These are phyloP conservation scores for Tremella fuciformis DNA, from an alignment of 768 basidiomycete genomes.

Conservation along the genomic window DNA sequence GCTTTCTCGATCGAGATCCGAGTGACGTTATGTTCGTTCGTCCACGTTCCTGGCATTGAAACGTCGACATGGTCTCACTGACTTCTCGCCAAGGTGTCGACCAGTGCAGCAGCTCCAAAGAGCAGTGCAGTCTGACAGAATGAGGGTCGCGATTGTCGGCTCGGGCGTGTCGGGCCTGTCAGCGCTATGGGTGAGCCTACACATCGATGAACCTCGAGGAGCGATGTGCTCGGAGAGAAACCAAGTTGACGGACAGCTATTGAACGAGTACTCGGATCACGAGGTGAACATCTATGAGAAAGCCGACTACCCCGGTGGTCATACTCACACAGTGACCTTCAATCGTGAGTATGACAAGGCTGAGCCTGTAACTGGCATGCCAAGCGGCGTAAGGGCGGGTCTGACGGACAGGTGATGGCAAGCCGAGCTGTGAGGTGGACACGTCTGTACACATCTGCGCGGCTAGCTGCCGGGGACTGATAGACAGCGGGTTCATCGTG, in stretches of 20 bases:
- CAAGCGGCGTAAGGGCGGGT: constrained; percentile 1
- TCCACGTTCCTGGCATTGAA: too few species aligned
- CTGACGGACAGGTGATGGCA: constrained; percentile 30
- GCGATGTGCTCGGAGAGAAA: not conserved
- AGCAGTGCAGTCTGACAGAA: too few species aligned
- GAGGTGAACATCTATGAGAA: constrained; percentile 74
- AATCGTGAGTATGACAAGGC: constrained; percentile 22
- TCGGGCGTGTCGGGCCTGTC: constrained; percentile 76
- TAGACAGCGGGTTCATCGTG: constrained; percentile 65
- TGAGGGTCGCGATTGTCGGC: constrained; percentile 65
- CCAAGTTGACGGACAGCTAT: constrained; percentile 54
- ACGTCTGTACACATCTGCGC: constrained; percentile 57
- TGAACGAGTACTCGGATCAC: constrained; percentile 71
- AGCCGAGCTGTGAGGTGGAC: constrained; percentile 61
- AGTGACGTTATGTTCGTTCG: too few species aligned
- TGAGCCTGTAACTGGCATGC: not conserved
- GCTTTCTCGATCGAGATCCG: too few species aligned
- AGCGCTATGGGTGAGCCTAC: constrained; percentile 65
- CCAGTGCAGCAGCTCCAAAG: too few species aligned
- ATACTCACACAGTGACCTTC: constrained; percentile 70
- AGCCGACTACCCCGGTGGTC: constrained; percentile 66
- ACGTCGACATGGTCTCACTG: too few species aligned
- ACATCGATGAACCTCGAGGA: not conserved
- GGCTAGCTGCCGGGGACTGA: not conserved
- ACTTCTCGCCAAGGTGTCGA: too few species aligned